Base-by-base conservation (phyloP, 1,284 basidiomycete genomes). In the Moniliophthora roreri region DNA sequence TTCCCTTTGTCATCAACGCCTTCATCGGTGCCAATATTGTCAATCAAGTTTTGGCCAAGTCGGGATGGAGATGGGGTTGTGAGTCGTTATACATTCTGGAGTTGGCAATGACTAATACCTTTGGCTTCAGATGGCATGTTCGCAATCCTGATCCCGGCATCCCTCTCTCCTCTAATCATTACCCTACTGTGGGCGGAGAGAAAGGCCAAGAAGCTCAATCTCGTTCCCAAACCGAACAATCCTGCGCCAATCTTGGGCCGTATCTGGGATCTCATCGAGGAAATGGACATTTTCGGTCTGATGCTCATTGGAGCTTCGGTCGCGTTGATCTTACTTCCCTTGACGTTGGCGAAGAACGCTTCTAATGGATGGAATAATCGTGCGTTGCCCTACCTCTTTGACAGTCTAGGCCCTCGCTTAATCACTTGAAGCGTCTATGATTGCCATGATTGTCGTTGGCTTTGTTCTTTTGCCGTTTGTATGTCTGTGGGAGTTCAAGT, bases 31-130 rank as follows among this genome's bases (percentile, higher is more conserved):
- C 87, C 8, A 89, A 89, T 62, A 81, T 93, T 49, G 75, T 79
- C 7, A 76, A 84, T 16, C 71, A 74, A 34, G 72, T 85, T 8
- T 69, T 91, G 45, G 69, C 81, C 47, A 72, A 78, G 42, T 63
- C 72, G 37, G 76, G 78, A 3, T 93, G 90, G 91, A 73, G 89
- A 67, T 89, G 87, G 84, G 90, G 90, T 26, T 88, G 81, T 82
- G 74, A 45, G 77, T 66, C 50, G 28, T 32, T 54, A 39, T 26
- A 37, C 20, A 44, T 40, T 13, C 26, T 18, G 26, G 26, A 48
- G 36, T 15, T 40, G 40, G n/a, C n/a, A n/a, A n/a, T 26, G 32
- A 9, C 46, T 39, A 37, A 52, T 20, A 18, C 39, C 20, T 50
- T 39, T 38, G 4, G 16, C 15, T 37, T 35, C 42, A 84, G 82